These are phyloP conservation scores for Quercus cerris DNA, from an alignment of 306 rosid genomes.

Conservation along the genomic window DNA sequence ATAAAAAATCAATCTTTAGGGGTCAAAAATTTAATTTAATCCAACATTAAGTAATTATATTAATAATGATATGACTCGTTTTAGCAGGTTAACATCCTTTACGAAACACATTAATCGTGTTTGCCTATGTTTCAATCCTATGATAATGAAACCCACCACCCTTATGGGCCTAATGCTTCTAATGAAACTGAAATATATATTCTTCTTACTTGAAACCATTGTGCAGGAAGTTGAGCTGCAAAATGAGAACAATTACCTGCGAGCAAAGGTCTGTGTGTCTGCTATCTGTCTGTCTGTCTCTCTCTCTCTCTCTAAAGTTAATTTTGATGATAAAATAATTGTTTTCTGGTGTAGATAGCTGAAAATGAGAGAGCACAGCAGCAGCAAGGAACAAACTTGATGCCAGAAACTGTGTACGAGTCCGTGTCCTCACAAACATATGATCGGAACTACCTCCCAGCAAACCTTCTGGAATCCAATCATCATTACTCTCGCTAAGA, in stretches of 20 bases:
- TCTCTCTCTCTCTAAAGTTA: not conserved
- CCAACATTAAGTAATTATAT: no score
- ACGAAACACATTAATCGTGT: no score
- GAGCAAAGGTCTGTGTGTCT: slow-evolving; percentile 57
- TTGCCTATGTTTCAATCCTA: no score
- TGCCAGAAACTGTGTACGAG: slow-evolving; percentile 49
- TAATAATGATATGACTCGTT: no score
- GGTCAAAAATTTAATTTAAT: no score
- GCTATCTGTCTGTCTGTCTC: not conserved
- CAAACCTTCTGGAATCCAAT: slow-evolving; percentile 48
- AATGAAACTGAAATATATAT: no score
- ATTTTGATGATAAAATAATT: not conserved
- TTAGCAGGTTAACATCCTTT: no score
- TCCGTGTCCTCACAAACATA: slow-evolving; percentile 47
- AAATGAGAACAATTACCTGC: slow-evolving; percentile 75
- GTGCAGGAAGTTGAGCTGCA: slow-evolving; percentile 88
- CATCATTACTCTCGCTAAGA: slow-evolving; percentile 58
- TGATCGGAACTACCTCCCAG: slow-evolving; percentile 59
- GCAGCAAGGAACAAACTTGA: slow-evolving; percentile 47
- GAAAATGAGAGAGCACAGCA: slow-evolving; percentile 72
- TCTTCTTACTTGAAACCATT: not conserved
- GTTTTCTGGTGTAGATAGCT: slow-evolving; percentile 50
- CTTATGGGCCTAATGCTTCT: no score
- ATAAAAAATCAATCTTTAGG: no score
- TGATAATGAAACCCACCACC: no score